Percentiles rank a stretch among this genome's conserved stretches.
Conservation (phyloP, 257 asterid genomes). For the Knoxia roxburghii region DNA sequence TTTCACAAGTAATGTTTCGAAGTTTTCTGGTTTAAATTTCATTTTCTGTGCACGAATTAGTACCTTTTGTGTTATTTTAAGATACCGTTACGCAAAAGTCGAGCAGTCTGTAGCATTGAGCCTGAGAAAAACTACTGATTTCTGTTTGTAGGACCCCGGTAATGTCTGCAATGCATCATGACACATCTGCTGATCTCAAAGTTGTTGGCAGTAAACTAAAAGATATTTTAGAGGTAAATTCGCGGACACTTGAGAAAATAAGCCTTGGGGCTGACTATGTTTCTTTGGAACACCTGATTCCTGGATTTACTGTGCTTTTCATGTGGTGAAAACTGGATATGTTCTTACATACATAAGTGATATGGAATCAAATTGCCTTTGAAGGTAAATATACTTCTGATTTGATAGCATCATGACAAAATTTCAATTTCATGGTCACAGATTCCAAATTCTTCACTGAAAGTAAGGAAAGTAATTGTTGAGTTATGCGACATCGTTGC, state of each 20-base stretch:
- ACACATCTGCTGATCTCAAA: slow-evolving; percentile 71
- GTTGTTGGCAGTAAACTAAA: slow-evolving; percentile 67
- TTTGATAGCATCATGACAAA: neutral
- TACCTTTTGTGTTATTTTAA: neutral
- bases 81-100: neutral
- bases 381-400: neutral
- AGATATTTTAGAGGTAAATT: slow-evolving; percentile 64
- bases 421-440: slow-evolving; percentile 16
- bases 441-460: slow-evolving; percentile 59
- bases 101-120: neutral
- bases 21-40: neutral
- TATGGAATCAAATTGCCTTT: neutral
- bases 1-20: neutral
- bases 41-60: neutral
- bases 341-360: neutral
- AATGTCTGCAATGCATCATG: slow-evolving; percentile 84
- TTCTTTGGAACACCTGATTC: neutral
- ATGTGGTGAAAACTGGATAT: neutral
- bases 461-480: slow-evolving; percentile 54
- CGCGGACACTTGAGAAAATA: neutral
- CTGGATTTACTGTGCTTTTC: neutral
- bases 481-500: slow-evolving; percentile 65
- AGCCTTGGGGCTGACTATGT: neutral
- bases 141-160: slow-evolving; percentile 57
- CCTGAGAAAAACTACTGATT: slow-evolving; percentile 10